Evolutionary conservation across 129 eudicot species (phyloP).

Genomic region (Silybum marianum): DNA sequence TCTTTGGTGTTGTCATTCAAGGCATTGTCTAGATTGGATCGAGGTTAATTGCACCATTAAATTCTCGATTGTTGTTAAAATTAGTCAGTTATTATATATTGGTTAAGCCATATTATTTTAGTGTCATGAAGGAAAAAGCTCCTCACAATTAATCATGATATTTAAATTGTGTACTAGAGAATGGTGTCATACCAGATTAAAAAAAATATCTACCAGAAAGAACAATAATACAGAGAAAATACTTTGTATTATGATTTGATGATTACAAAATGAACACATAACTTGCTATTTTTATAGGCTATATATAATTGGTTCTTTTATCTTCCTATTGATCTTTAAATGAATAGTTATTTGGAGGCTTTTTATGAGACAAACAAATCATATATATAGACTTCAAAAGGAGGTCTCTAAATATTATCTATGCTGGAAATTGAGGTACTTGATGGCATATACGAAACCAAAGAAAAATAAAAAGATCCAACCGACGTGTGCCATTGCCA

Average conservation of each 20-base stretch:
- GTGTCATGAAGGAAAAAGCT: too few species aligned
- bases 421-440: conserved; percentile 37
- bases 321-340: neutral
- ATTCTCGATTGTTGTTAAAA: too few species aligned
- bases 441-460: conserved; percentile 38
- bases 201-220: neutral
- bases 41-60: too few species aligned
- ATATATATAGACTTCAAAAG: neutral
- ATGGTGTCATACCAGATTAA: neutral
- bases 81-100: too few species aligned
- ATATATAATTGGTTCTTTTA: neutral
- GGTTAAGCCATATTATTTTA: too few species aligned
- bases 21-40: too few species aligned
- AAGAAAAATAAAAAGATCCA: conserved; percentile 35
- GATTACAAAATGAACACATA: neutral
- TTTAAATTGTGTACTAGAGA: neutral
- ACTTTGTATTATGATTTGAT: neutral
- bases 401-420: conserved; percentile 14
- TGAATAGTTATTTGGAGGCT: neutral
- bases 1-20: too few species aligned
- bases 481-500: conserved; percentile 28
- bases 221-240: neutral
- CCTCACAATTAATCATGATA: too few species aligned
- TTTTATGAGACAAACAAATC: neutral
- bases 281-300: neutral